These are phyloP conservation scores for Lentinula sp. DNA, from an alignment of 768 basidiomycete genomes.

Conservation along the genomic window DNA sequence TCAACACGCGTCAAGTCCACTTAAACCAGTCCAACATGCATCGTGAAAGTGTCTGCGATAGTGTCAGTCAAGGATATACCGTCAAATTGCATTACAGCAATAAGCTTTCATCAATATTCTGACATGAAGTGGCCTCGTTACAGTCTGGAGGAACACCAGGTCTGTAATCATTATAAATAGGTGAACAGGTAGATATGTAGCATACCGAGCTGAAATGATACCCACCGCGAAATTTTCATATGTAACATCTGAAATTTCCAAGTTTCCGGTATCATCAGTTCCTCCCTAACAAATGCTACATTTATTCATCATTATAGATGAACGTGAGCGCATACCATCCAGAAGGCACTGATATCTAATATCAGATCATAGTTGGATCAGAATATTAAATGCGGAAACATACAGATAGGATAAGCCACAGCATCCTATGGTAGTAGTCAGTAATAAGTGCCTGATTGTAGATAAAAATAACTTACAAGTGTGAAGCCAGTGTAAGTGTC, in stretches of 20 bases:
- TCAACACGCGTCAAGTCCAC: slow-evolving; percentile 1
- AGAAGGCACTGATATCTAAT: slow-evolving; percentile 12
- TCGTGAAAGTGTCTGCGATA: slow-evolving; percentile 11
- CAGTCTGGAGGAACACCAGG: slow-evolving; percentile 15
- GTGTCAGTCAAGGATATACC: slow-evolving; percentile 9
- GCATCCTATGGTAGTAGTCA: not conserved
- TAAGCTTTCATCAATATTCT: slow-evolving; percentile 9
- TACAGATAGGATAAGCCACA: slow-evolving; percentile 7
- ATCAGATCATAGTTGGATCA: too few relatives aligned
- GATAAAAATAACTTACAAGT: not conserved
- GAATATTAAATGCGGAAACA: not conserved
- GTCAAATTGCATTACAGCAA: slow-evolving; percentile 6
- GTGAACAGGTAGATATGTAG: too few relatives aligned
- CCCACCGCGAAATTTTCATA: slow-evolving; percentile 8
- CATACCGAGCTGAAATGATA: too few relatives aligned
- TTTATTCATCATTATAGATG: not conserved
- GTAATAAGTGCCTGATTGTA: too few relatives aligned
- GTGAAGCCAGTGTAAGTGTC: slow-evolving; percentile 13
- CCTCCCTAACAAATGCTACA: not conserved
- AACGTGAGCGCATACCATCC: not conserved
- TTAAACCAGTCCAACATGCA: slow-evolving; percentile 14
- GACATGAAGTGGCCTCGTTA: slow-evolving; percentile 14
- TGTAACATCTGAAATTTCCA: slow-evolving; percentile 10
- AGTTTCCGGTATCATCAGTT: slow-evolving; percentile 8
- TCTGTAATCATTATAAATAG: not conserved